Evolutionary conservation across 106 monocot species (phyloP), one percentile per base, ranked within the genome.

Genomic region (Acorus calamus): DNA sequence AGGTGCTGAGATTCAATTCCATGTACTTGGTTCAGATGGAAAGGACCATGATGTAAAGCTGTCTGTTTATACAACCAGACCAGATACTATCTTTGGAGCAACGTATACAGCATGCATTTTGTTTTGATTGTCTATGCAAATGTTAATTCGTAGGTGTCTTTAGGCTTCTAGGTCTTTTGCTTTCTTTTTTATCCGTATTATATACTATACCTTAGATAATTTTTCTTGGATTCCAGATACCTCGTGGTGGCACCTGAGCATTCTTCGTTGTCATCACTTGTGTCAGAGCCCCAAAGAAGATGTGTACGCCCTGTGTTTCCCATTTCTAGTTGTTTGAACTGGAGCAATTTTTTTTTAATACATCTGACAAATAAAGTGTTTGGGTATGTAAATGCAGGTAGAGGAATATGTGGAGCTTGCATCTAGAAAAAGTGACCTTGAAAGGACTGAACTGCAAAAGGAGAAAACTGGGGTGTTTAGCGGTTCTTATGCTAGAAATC

Each of bases 361-460:
- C 11, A 6, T 11, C 28, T 47, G 43, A 7, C 13, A 59, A 6
- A 60, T 55, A 55, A 45, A 57, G 57, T 41, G 50, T 47, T 53
- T 54, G 1, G 51, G 53, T 63, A 50, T 49, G 41, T 52, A 43
- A 56, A 69, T 85, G 75, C 84, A 98, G 96, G 87, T 98, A 54
- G 80, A 88, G 46, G 74, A 87, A 62, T 98, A 98, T 50, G 61
- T 46, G 67, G 83, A 83, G 61, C 56, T 83, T 69, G 83, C 96
- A 55, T 77, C 82, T 52, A 82, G 80, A 71, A 98, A 98, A 83
- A 98, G 91, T 81, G 96, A 98, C 63, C 85, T 91, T 52, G 87
- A 98, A 57, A 87, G 96, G 87, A 98, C 96, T 62, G 96, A 98
- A 52, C 96, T 98, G 74, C 96, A 98, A 49, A 98, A 98, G 78